Percentiles rank a stretch among this genome's conserved stretches.
Conservation (phyloP, 148 eudicot species). For the Nepenthes mirabilis region DNA sequence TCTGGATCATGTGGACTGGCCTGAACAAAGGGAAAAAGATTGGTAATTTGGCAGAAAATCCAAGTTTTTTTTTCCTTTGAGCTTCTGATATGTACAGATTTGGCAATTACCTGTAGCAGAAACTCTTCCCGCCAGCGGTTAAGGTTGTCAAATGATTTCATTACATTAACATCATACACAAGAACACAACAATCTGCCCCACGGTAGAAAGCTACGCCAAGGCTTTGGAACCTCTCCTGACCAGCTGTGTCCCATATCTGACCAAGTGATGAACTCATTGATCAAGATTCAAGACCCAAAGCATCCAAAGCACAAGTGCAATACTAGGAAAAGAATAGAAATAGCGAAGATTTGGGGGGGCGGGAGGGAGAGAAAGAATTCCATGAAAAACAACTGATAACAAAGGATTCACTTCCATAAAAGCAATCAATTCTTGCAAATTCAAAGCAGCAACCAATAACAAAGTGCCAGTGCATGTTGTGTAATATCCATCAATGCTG, state of each 20-base stretch:
- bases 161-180: conserved; percentile 55
- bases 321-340: too few species aligned
- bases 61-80: too few species aligned
- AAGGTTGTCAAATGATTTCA: conserved; percentile 64
- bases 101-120: conserved; percentile 45
- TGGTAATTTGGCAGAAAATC: not conserved
- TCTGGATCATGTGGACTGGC: conserved; percentile 82
- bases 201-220: conserved; percentile 77
- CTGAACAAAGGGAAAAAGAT: conserved; percentile 13
- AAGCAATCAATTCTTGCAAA: too few species aligned
- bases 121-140: conserved; percentile 74
- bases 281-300: not conserved
- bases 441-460: too few species aligned
- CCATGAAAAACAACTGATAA: too few species aligned
- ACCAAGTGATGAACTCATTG: not conserved
- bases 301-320: too few species aligned
- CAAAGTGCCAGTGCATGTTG: too few species aligned
- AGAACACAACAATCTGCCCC: conserved; percentile 36
- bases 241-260: conserved; percentile 14
- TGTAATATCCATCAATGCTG: too few species aligned
- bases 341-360: too few species aligned
- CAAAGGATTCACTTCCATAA: too few species aligned
- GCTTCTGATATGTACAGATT: too few species aligned
- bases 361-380: too few species aligned
- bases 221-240: conserved; percentile 89